Evolutionary conservation across 257 asterid genomes (phyloP), one percentile per base, ranked within the genome.

Genomic region (Linaria vulgaris): DNA sequence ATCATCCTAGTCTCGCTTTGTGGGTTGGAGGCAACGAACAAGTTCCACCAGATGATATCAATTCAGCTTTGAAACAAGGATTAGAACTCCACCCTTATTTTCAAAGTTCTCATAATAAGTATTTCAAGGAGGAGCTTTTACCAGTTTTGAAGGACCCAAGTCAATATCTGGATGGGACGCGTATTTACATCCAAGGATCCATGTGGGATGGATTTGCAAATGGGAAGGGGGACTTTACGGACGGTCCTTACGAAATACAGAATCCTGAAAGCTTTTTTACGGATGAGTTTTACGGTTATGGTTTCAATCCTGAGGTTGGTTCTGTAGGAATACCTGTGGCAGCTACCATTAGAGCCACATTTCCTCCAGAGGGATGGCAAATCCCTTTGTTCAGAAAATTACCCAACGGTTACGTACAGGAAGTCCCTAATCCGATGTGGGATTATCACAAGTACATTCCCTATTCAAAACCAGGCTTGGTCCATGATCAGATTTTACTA

Each of bases 1-100:
- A 92, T 67, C 99, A 89, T 76, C 96, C 97, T 17, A 92, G 97
- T 75, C 99, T 92, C 69, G 97, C 97, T 69, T 75, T 92, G 56
- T 92, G 97, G 99, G 99, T 92, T 53, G 99, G 99, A 63, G 99
- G 97, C 49, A 92, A 92, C 27, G 99, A 92, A 81, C 99, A 92
- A 87, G 85, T 85, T 54, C 99, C 99, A 12, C 99, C 99, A 20
- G 64, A 74, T 3, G 97, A 92, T 73, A 85, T 92, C 73, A 89
- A 92, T 47, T 17, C 56, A 67, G 91, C 99, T 59, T 65, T 92
- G 75, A 71, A 79, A 74, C 78, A 71, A 20, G 86, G 87, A 64
- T 80, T 92, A 27, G 74, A 81, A 60, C 97, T 92, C 67, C 96
- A 89, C 60, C 99, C 95, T 13, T 50, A 72, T 72, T 85, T 78